Base-by-base conservation (phyloP, 495 filamentous ascomycete genomes). In the Penicillium tannophilum region DNA sequence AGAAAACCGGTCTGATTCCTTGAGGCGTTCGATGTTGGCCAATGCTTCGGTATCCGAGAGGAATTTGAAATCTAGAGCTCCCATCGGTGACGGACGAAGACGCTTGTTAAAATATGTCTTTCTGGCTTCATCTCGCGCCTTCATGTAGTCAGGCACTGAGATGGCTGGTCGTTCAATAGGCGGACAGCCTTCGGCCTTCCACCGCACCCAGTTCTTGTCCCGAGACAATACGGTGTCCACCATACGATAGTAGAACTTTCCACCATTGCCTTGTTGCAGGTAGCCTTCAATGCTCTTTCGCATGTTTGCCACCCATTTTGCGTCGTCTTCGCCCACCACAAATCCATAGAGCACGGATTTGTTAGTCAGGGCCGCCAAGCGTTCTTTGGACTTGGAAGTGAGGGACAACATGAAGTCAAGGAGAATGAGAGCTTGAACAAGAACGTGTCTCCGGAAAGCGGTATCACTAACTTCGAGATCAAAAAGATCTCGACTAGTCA, bases 141-240 rank as follows among this genome's bases (percentile, higher is more conserved):
- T 80, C 51, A 83, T 67, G 67, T 90, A 90, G 30, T 89, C 83
- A 23, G 76, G 71, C 20, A 87, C 79, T 4, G 86, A 80, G 33
- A 97, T 72, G 6, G 90, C 78, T 16, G 88, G 82, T 42, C 84
- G 81, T 60, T 93, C 87, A 67, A 99, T 97, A 20, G 86, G 81
- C 30, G 90, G 92, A 71, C 94, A 98, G 51, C 84, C 88, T 72
- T 98, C 94, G 9, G 91, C 85, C 73, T 99, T 99, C 94, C 94
- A 99, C 48, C 90, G 88, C 43, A 93, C 92, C 94, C 94, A 99
- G 64, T 97, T 96, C 72, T 96, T 97, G 73, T 99, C 94, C 56
- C 94, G 82, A 6, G 91, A 90, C 20, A 99, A 81, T 17, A 98
- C 92, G 5, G 92, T 97, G 65, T 97, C 93, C 36, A 99, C 90